phyloP scores from a whole-genome alignment of 2,329 filamentous ascomycete genomes.

The Lachnum nothofagi region DNA sequence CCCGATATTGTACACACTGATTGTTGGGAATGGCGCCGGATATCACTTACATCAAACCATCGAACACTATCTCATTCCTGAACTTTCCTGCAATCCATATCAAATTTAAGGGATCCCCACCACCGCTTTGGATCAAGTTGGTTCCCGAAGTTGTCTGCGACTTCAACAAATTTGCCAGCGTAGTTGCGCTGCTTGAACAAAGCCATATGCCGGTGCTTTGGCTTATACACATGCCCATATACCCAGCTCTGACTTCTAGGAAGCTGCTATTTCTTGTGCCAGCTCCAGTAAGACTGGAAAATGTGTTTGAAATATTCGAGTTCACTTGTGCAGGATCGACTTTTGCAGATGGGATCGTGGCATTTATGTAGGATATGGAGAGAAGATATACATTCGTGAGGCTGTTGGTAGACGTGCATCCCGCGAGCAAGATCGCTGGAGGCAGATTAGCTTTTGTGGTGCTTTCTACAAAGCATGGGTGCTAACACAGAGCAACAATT shows the following conservation, averaged over 20 bases:
- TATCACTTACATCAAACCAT: slow-evolving; percentile 10
- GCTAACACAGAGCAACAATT: slow-evolving; percentile 5
- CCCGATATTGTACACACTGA: neutral
- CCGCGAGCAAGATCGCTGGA: slow-evolving; percentile 11
- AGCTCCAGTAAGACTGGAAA: neutral
- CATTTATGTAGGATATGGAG: slow-evolving; percentile 9
- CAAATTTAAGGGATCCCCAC: slow-evolving; percentile 13
- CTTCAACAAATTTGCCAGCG: slow-evolving; percentile 4
- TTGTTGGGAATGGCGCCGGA: neutral
- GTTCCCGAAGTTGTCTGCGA: neutral
- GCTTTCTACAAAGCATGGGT: neutral
- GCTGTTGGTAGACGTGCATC: slow-evolving; percentile 7
- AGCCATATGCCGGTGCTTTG: slow-evolving; percentile 4
- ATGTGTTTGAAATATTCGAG: slow-evolving; percentile 5
- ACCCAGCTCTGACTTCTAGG: slow-evolving; percentile 10
- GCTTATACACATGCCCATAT: slow-evolving; percentile 13
- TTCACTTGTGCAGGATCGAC: neutral
- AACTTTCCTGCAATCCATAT: slow-evolving; percentile 12
- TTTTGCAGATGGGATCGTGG: neutral
- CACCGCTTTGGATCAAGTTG: neutral
- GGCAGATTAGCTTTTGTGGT: neutral
- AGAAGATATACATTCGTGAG: slow-evolving; percentile 12
- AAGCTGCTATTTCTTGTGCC: neutral
- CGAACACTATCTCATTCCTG: slow-evolving; percentile 10
- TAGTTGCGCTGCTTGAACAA: slow-evolving; percentile 10